Percentiles rank a stretch among this genome's conserved stretches.
These are phyloP conservation scores for Marasmius sp. DNA, from an alignment of 1,284 basidiomycete genomes.

Conservation along the genomic window DNA sequence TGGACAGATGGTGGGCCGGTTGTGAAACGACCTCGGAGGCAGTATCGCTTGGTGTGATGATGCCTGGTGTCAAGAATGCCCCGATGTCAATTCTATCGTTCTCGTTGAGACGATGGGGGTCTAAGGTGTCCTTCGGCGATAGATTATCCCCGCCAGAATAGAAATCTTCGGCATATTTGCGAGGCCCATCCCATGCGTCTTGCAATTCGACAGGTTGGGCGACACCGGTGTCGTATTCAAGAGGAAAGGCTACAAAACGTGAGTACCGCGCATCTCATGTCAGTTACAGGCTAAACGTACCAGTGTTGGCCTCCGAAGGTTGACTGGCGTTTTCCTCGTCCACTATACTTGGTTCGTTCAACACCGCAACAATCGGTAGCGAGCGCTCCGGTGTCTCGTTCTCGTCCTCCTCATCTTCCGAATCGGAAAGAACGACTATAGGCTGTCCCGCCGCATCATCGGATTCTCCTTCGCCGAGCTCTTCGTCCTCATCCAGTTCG, in stretches of 20 bases:
- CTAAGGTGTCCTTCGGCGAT: conserved; percentile 13
- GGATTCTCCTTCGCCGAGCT: conserved; percentile 15
- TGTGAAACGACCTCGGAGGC: background rate
- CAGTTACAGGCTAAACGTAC: background rate
- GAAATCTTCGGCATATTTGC: conserved; percentile 53
- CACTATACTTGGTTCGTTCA: background rate
- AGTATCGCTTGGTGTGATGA: conserved; percentile 11
- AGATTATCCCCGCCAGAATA: conserved; percentile 37
- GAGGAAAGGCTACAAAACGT: conserved; percentile 21
- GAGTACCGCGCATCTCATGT: background rate
- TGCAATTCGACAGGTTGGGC: conserved; percentile 31
- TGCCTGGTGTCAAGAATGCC: conserved; percentile 14
- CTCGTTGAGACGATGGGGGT: conserved; percentile 22
- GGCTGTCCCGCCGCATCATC: conserved; percentile 8
- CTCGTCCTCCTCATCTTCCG: conserved; percentile 16
- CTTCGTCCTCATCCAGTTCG: background rate
- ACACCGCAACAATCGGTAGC: background rate
- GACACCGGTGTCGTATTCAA: conserved; percentile 8
- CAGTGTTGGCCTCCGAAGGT: conserved; percentile 20
- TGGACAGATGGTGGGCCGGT: background rate
- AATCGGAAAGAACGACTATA: background rate
- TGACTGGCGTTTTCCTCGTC: conserved; percentile 19
- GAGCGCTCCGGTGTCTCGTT: conserved; percentile 8
- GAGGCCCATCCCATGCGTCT: conserved; percentile 52
- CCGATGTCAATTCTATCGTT: conserved; percentile 20